Evolutionary conservation across 2,329 filamentous ascomycete species (phyloP).

Genomic region (Aureobasidium vineae): DNA sequence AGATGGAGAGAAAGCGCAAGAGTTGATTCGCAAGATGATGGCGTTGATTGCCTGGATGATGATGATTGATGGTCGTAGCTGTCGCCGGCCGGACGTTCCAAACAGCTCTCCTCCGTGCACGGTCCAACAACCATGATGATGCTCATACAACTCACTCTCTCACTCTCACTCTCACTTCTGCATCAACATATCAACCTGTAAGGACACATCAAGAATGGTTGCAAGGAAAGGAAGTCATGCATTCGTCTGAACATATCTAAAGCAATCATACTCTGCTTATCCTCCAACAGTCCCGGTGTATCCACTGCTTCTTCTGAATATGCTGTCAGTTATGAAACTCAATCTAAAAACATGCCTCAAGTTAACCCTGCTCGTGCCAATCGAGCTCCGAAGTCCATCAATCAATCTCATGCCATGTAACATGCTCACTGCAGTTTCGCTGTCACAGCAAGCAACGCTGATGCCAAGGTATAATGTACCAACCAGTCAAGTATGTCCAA

Average conservation of each 20-base stretch:
- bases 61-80: conserved; percentile 17
- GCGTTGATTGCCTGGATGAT: conserved; percentile 16
- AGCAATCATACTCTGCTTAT: conserved; percentile 22
- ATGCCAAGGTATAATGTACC: not conserved
- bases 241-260: conserved; percentile 22
- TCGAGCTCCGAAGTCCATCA: not conserved
- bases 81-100: conserved; percentile 8
- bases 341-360: conserved; percentile 19
- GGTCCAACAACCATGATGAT: conserved; percentile 19
- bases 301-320: conserved; percentile 15
- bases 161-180: not conserved
- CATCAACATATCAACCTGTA: not conserved
- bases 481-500: conserved; percentile 16
- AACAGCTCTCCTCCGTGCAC: conserved; percentile 23
- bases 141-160: not conserved
- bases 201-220: not conserved
- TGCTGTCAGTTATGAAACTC: conserved; percentile 18
- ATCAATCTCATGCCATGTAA: conserved; percentile 2
- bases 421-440: not conserved
- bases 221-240: conserved; percentile 14
- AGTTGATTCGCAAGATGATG: not conserved
- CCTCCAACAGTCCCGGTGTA: conserved; percentile 15
- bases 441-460: not conserved
- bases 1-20: not conserved
- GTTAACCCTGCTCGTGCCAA: conserved; percentile 18